These are phyloP conservation scores for Arthrobotrys entomopaga DNA, from an alignment of 2,329 filamentous ascomycete genomes.

Conservation along the genomic window DNA sequence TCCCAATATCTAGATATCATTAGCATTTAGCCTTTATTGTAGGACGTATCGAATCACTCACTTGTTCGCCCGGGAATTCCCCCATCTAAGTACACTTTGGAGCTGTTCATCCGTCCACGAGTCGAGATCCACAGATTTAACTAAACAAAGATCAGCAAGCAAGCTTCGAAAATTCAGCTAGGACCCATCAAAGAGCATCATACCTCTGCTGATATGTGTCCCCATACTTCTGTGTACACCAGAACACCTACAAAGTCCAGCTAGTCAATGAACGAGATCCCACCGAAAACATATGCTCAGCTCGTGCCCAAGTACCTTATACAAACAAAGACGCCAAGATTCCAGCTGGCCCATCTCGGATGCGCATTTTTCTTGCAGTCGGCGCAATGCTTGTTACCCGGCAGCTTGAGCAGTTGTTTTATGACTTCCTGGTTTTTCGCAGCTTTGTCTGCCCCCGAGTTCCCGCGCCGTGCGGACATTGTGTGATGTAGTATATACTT, in stretches of 20 bases:
- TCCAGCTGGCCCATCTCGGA: conserved; percentile 99
- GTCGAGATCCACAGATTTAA: conserved; percentile 98
- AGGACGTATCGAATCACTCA: conserved; percentile 62
- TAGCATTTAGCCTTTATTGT: conserved; percentile 55
- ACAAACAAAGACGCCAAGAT: conserved; percentile 95
- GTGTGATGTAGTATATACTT: conserved; percentile 52
- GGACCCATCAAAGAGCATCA: not conserved
- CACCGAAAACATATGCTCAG: not conserved
- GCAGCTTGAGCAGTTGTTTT: conserved; percentile 92
- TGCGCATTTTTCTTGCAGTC: conserved; percentile 99
- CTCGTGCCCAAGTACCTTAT: conserved; percentile 71
- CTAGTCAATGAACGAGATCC: conserved; percentile 18
- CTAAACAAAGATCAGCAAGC: conserved; percentile 61
- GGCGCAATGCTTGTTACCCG: conserved; percentile 94
- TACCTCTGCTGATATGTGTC: conserved; percentile 86
- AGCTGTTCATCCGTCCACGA: conserved; percentile 99
- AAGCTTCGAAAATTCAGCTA: not conserved
- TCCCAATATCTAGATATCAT: conserved; percentile 78
- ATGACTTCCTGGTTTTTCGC: conserved; percentile 94
- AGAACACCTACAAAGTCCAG: conserved; percentile 71
- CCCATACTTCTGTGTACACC: conserved; percentile 99
- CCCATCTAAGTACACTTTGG: conserved; percentile 92
- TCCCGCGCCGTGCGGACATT: conserved; percentile 80
- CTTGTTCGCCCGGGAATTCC: conserved; percentile 95
- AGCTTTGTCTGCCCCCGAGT: conserved; percentile 84